Percentiles rank a stretch among this genome's conserved stretches.
These are phyloP conservation scores for Venturia asperata DNA, from an alignment of 2,329 filamentous ascomycete species.

Conservation along the genomic window DNA sequence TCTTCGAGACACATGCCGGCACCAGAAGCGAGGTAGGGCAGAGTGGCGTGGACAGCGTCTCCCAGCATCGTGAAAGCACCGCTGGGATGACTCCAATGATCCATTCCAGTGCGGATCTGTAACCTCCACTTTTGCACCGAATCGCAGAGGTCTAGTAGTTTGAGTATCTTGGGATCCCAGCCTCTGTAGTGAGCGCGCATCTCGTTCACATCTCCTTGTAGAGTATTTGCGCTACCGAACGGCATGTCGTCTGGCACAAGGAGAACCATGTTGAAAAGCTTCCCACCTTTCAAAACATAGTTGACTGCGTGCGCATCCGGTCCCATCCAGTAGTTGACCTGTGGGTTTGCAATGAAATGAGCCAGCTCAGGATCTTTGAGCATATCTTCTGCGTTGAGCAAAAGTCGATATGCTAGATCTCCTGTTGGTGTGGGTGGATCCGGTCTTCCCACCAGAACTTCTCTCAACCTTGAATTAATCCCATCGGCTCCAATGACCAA, in stretches of 20 bases:
- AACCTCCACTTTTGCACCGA: slow-evolving; percentile 56
- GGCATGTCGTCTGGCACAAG: slow-evolving; percentile 47
- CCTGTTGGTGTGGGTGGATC: slow-evolving; percentile 45
- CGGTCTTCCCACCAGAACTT: slow-evolving; percentile 38
- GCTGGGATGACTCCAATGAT: slow-evolving; percentile 22
- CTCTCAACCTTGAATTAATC: slow-evolving; percentile 40
- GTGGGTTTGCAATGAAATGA: slow-evolving; percentile 40
- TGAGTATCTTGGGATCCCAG: slow-evolving; percentile 50
- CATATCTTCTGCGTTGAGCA: slow-evolving; percentile 42
- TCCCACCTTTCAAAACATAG: slow-evolving; percentile 41
- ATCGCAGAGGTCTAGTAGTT: slow-evolving; percentile 50
- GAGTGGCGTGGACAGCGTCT: slow-evolving; percentile 57
- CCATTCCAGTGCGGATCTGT: slow-evolving; percentile 49
- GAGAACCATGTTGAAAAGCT: slow-evolving; percentile 46
- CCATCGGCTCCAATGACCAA: slow-evolving; percentile 45
- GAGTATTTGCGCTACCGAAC: slow-evolving; percentile 33
- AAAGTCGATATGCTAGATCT: slow-evolving; percentile 45
- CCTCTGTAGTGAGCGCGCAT: slow-evolving; percentile 48
- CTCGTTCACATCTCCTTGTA: slow-evolving; percentile 45
- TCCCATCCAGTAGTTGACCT: slow-evolving; percentile 48
- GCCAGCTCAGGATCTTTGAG: slow-evolving; percentile 41
- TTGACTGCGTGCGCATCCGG: slow-evolving; percentile 49
- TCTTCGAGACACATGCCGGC: slow-evolving; percentile 43
- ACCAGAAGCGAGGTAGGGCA: slow-evolving; percentile 54
- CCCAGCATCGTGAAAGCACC: slow-evolving; percentile 34